Evolutionary conservation across 768 basidiomycete species (phyloP).

Genomic region (Amanita fuliginea): DNA sequence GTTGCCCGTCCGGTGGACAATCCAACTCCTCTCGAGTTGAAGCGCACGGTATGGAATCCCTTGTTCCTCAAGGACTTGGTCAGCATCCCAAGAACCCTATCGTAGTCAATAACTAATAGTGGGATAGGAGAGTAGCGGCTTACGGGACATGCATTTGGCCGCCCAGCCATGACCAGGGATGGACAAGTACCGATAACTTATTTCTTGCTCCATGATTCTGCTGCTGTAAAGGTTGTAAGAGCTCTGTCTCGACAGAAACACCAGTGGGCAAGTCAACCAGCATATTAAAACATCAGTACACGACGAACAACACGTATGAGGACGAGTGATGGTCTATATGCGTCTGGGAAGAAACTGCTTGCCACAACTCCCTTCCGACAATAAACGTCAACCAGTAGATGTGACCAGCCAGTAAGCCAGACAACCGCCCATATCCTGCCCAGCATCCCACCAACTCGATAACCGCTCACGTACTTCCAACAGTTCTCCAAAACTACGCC

Average conservation of each 20-base stretch:
- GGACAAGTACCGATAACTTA: slow-evolving; percentile 59
- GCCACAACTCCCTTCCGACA: slow-evolving; percentile 28
- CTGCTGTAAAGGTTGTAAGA: background rate
- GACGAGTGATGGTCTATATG: slow-evolving; percentile 21
- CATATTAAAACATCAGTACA: slow-evolving; percentile 4
- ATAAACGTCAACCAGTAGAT: slow-evolving; percentile 41
- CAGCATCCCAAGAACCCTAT: slow-evolving; percentile 36
- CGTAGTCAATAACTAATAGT: slow-evolving; percentile 7
- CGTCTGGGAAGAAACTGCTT: slow-evolving; percentile 25
- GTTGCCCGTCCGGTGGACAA: slow-evolving; percentile 64
- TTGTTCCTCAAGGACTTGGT: slow-evolving; percentile 26
- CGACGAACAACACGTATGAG: slow-evolving; percentile 5
- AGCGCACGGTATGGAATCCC: slow-evolving; percentile 52
- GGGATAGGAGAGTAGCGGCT: slow-evolving; percentile 15
- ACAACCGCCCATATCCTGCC: slow-evolving; percentile 42
- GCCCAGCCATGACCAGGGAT: slow-evolving; percentile 83
- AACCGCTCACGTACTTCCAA: slow-evolving; percentile 35
- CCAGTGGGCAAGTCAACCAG: slow-evolving; percentile 13
- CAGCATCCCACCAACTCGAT: slow-evolving; percentile 30
- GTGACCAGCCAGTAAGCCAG: slow-evolving; percentile 39
- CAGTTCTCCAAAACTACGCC: slow-evolving; percentile 37
- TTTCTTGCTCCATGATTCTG: slow-evolving; percentile 10
- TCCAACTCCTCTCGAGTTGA: slow-evolving; percentile 74
- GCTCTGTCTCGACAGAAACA: slow-evolving; percentile 6
- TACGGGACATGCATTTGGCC: slow-evolving; percentile 71